These are phyloP conservation scores for Colletotrichum sp. DNA, from an alignment of 2,329 filamentous ascomycete genomes.

Conservation along the genomic window DNA sequence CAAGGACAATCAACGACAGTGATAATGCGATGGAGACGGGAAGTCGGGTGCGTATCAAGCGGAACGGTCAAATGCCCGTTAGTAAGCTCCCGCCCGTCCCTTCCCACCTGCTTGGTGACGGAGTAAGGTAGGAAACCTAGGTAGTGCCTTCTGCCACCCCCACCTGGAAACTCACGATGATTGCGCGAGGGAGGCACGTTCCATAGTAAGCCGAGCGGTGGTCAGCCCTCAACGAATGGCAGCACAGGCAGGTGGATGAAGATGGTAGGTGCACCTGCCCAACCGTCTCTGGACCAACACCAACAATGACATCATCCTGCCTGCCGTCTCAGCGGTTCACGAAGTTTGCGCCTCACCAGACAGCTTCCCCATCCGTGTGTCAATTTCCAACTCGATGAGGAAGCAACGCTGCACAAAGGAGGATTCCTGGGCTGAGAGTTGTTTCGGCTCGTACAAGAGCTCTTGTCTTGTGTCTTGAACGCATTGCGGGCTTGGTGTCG, in stretches of 20 bases:
- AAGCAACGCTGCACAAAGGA: background rate
- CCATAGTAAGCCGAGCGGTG: background rate
- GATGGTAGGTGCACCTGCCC: slow-evolving; percentile 9
- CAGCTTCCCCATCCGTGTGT: slow-evolving; percentile 1
- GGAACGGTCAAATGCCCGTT: background rate
- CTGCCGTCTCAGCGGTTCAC: background rate
- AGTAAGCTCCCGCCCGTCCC: background rate
- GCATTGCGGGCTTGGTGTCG: background rate
- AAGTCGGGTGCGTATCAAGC: background rate
- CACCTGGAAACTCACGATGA: slow-evolving; percentile 8
- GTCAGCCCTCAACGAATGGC: background rate
- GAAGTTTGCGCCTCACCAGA: background rate
- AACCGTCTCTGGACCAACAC: background rate
- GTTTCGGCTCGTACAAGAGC: slow-evolving; percentile 5
- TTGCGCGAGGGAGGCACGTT: slow-evolving; percentile 3
- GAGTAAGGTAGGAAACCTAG: background rate
- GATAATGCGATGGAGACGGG: background rate
- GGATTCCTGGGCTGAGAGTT: background rate
- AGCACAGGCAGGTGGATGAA: background rate
- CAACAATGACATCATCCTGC: slow-evolving; percentile 16
- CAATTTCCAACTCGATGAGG: background rate
- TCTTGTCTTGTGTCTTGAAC: background rate
- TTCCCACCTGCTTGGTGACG: background rate
- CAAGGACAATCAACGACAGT: background rate
- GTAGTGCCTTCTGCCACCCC: background rate